Conservation (phyloP, 1,284 basidiomycete genomes). For the Sporisorium sorghi region DNA sequence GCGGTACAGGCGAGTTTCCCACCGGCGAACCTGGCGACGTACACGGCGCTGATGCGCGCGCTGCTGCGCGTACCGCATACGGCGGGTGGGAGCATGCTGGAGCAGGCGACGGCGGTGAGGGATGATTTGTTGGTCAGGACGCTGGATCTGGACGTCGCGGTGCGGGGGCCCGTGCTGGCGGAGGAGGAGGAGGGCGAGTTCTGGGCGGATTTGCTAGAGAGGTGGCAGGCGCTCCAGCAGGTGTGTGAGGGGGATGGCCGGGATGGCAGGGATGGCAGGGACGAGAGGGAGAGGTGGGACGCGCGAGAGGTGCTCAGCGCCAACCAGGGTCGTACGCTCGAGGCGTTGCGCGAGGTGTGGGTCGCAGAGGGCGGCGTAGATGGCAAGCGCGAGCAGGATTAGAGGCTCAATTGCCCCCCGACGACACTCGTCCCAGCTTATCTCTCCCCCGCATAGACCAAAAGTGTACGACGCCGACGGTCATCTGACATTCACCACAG, state of each 20-base stretch:
- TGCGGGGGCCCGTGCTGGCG: neutral
- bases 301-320: slow-evolving; percentile 11
- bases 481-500: no score
- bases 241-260: no score
- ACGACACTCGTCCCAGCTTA: no score
- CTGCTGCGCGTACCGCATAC: slow-evolving; percentile 20
- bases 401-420: no score
- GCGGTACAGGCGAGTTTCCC: slow-evolving; percentile 14
- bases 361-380: slow-evolving; percentile 5
- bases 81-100: slow-evolving; percentile 28
- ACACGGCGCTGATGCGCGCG: slow-evolving; percentile 37
- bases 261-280: no score
- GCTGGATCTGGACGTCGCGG: slow-evolving; percentile 16
- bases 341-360: slow-evolving; percentile 39
- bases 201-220: slow-evolving; percentile 19
- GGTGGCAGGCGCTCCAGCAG: slow-evolving; percentile 30
- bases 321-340: slow-evolving; percentile 19
- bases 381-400: neutral
- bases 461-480: no score
- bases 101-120: slow-evolving; percentile 25
- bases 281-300: slow-evolving; percentile 24
- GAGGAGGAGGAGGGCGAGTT: slow-evolving; percentile 23
- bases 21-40: slow-evolving; percentile 33
- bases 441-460: no score
- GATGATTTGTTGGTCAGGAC: slow-evolving; percentile 41